Percentiles rank a stretch among this genome's conserved stretches.
Conservation (phyloP, 805 yeast genomes). For the Teunomyces barrocoloradensis region DNA sequence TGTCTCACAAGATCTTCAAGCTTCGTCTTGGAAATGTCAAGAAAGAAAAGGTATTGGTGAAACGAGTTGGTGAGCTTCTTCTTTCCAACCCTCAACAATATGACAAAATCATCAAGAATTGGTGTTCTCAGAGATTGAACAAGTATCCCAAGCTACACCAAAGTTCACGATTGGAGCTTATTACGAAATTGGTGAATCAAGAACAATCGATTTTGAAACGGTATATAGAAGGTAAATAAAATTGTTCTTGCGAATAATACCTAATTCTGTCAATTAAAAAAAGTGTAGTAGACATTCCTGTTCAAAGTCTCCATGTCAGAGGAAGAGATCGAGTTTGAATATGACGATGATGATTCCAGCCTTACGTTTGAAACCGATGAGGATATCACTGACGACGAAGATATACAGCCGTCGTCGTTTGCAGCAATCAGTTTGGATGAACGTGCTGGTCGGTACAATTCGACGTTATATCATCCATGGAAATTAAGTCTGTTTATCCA, state of each 20-base stretch:
- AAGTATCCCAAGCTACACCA: conserved; percentile 13
- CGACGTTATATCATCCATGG: conserved; percentile 25
- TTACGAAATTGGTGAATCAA: conserved; percentile 18
- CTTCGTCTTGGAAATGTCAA: conserved; percentile 16
- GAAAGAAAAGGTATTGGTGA: conserved; percentile 20
- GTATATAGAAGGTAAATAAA: conserved; percentile 7
- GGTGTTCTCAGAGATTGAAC: conserved; percentile 26
- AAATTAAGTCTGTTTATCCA: conserved; percentile 23
- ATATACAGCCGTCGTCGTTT: neutral
- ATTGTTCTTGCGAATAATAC: neutral
- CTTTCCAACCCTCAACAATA: conserved; percentile 11
- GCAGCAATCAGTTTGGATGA: neutral
- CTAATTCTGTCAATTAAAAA: neutral
- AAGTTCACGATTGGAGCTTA: conserved; percentile 12
- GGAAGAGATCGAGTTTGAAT: conserved; percentile 14
- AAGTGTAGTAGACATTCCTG: neutral
- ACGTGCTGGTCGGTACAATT: neutral
- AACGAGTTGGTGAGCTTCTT: conserved; percentile 18
- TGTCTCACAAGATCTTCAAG: conserved; percentile 28
- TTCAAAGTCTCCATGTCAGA: conserved; percentile 6
- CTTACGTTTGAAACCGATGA: conserved; percentile 11
- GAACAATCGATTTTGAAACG: conserved; percentile 25
- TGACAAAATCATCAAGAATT: conserved; percentile 14
- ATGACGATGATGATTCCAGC: conserved; percentile 5
- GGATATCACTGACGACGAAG: conserved; percentile 5